These are phyloP conservation scores for Agapanthus africanus DNA, from an alignment of 106 monocot species.

Conservation along the genomic window DNA sequence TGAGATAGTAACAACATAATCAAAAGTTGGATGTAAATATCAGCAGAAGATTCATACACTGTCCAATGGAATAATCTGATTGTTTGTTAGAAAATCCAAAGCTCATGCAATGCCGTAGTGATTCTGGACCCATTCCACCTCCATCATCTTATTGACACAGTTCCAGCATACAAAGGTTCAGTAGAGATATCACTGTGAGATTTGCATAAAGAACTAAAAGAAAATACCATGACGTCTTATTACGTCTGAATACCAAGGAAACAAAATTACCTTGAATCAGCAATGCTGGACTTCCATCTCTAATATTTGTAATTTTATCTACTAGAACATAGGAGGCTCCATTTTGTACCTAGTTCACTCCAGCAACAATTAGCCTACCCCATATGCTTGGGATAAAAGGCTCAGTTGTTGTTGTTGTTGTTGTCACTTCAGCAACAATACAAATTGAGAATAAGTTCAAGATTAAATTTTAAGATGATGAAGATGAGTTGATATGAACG, in stretches of 20 bases:
- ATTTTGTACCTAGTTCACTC: conserved; percentile 40
- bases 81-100: conserved; percentile 90
- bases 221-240: neutral
- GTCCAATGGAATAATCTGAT: conserved; percentile 64
- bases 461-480: neutral
- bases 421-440: neutral
- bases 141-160: conserved; percentile 59
- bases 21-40: neutral
- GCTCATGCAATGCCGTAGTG: conserved; percentile 73
- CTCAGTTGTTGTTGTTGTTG: no score
- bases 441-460: no score
- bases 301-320: conserved; percentile 42
- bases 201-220: neutral
- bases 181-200: neutral
- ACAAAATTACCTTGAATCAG: conserved; percentile 57
- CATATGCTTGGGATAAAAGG: no score
- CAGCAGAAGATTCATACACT: conserved; percentile 36
- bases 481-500: neutral
- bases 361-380: no score
- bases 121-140: conserved; percentile 83
- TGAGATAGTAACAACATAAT: neutral
- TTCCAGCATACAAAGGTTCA: neutral
- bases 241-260: neutral
- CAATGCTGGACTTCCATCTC: conserved; percentile 39
- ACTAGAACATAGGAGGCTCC: conserved; percentile 73